Evolutionary conservation across 2,329 filamentous ascomycete genomes (phyloP).

Genomic region (Pyrenochaeta sp.): DNA sequence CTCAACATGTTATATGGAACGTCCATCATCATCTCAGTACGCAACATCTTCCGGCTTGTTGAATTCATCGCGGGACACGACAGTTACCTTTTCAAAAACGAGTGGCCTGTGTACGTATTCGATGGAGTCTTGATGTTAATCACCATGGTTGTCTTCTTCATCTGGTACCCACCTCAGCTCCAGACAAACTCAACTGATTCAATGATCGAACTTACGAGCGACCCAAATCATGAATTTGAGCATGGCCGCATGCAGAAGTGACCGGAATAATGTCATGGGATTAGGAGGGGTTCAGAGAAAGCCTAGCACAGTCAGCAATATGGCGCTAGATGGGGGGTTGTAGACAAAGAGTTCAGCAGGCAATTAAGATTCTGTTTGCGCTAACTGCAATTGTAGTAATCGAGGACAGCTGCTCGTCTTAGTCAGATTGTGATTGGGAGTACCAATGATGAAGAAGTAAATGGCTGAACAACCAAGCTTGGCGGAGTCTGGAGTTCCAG

Average conservation of each 20-base stretch:
- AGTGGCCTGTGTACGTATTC: slow-evolving; percentile 61
- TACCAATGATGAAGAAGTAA: neutral
- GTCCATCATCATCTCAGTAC: slow-evolving; percentile 51
- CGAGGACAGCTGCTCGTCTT: neutral
- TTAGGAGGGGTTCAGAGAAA: too few relatives aligned
- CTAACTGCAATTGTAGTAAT: too few relatives aligned
- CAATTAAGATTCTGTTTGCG: too few relatives aligned
- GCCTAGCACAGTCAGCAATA: too few relatives aligned
- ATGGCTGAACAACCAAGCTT: neutral
- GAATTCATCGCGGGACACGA: slow-evolving; percentile 50
- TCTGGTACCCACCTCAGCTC: slow-evolving; percentile 16
- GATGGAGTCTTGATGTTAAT: slow-evolving; percentile 56
- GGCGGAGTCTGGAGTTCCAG: neutral
- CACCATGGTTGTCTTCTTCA: slow-evolving; percentile 12
- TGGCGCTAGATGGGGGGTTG: too few relatives aligned
- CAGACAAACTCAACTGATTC: slow-evolving; percentile 1
- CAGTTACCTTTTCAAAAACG: slow-evolving; percentile 57
- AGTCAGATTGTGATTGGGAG: neutral
- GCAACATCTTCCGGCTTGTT: slow-evolving; percentile 55
- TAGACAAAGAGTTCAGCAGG: too few relatives aligned
- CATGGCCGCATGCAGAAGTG: neutral
- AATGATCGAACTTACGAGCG: slow-evolving; percentile 12
- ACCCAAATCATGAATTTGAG: neutral
- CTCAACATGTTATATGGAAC: slow-evolving; percentile 47
- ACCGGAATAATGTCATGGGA: too few relatives aligned